Conservation (phyloP, 148 eudicot species). For the Suaeda aralocaspica region DNA sequence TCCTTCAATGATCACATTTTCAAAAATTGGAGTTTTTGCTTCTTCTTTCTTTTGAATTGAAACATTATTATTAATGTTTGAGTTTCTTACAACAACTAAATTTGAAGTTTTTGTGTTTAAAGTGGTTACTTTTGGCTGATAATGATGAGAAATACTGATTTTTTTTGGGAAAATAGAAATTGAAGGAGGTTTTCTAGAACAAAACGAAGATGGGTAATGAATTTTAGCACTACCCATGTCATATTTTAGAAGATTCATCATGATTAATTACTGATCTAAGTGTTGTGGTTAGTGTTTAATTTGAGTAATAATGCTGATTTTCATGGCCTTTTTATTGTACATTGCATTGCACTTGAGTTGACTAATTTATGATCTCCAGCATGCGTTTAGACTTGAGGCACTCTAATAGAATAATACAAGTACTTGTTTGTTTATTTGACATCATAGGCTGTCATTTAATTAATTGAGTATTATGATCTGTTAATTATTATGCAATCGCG, state of each 20-base stretch:
- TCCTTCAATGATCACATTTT: background rate
- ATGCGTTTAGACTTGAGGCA: too few species aligned
- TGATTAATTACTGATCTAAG: background rate
- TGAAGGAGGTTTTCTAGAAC: background rate
- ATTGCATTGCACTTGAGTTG: background rate
- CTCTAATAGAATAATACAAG: too few species aligned
- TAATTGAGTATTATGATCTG: too few species aligned
- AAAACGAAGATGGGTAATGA: background rate
- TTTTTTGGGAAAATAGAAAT: background rate
- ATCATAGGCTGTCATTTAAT: too few species aligned
- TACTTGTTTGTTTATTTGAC: too few species aligned
- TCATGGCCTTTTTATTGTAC: background rate
- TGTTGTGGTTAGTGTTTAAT: background rate
- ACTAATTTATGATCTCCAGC: background rate
- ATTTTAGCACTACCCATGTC: background rate
- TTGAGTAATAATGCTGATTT: background rate
- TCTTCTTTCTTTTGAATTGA: background rate
- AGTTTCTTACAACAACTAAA: background rate
- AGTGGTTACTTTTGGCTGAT: background rate
- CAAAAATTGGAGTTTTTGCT: background rate
- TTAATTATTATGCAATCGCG: too few species aligned
- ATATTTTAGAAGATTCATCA: conserved; percentile 7
- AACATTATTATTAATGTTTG: background rate
- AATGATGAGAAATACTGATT: background rate
- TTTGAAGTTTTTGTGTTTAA: background rate